Conservation (phyloP, 148 eudicot genomes). For the Rhododendron mucronatum region DNA sequence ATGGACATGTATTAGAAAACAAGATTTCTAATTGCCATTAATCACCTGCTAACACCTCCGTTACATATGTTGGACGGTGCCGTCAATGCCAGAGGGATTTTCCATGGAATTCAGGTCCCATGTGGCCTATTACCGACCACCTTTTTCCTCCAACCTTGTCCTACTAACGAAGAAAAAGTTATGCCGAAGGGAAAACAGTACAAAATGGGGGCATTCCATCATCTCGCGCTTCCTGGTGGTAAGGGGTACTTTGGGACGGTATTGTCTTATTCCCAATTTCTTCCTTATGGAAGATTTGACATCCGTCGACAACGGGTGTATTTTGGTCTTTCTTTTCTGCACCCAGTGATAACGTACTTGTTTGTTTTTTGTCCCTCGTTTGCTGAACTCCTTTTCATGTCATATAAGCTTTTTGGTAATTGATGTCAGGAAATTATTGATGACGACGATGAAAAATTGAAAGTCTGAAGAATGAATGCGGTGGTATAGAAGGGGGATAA, state of each 20-base stretch:
- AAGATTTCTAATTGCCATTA: too few species aligned
- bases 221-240: neutral
- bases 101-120: neutral
- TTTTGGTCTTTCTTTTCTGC: neutral
- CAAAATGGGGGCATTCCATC: neutral
- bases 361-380: neutral
- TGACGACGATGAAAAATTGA: slow-evolving; percentile 52
- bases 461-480: slow-evolving; percentile 38
- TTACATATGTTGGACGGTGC: neutral
- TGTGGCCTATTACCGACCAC: neutral
- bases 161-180: neutral
- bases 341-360: neutral
- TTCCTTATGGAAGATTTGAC: neutral
- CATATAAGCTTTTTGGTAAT: neutral
- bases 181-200: neutral
- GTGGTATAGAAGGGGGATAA: too few species aligned
- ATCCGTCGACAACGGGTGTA: neutral
- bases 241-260: neutral
- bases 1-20: too few species aligned
- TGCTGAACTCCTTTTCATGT: neutral
- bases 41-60: neutral
- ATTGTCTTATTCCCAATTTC: neutral
- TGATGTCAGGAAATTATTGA: slow-evolving; percentile 40
- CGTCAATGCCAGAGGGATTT: neutral
- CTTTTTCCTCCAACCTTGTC: neutral